A percentile compares a stretch with the other conserved stretches of the same genome.
Evolutionary conservation across 2,329 filamentous ascomycete genomes (phyloP).

Genomic region (Sclerotinia trifoliorum): DNA sequence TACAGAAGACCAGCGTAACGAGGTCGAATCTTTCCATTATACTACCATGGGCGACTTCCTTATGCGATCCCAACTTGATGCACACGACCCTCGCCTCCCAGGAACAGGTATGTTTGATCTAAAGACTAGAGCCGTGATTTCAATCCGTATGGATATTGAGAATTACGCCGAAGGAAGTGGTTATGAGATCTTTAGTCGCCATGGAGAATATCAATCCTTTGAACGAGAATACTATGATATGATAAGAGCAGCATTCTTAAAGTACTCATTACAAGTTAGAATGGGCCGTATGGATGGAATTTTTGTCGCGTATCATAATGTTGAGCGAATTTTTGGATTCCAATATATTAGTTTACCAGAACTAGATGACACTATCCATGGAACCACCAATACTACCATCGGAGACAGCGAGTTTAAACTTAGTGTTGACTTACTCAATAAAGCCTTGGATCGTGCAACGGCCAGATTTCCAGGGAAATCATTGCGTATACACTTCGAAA

Average conservation of each 20-base stretch:
- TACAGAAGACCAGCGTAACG: conserved; percentile 67
- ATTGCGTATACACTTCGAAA: conserved; percentile 79
- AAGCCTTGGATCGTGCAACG: conserved; percentile 73
- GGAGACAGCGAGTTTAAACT: conserved; percentile 85
- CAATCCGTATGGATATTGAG: conserved; percentile 81
- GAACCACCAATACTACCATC: conserved; percentile 61
- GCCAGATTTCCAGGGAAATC: conserved; percentile 72
- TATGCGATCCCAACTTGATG: conserved; percentile 93
- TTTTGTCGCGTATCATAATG: conserved; percentile 95
- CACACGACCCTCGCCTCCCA: conserved; percentile 79
- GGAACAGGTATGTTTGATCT: conserved; percentile 94
- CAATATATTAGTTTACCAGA: conserved; percentile 86
- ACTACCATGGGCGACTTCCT: conserved; percentile 83
- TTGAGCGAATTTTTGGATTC: conserved; percentile 92
- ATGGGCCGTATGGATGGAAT: conserved; percentile 99
- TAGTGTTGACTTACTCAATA: conserved; percentile 76
- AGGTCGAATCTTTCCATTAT: conserved; percentile 82
- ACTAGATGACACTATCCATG: conserved; percentile 90
- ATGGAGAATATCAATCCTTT: conserved; percentile 84
- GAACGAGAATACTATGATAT: conserved; percentile 97
- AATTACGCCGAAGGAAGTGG: conserved; percentile 73
- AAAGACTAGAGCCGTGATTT: conserved; percentile 89
- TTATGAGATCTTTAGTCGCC: conserved; percentile 78
- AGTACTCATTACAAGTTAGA: conserved; percentile 93
- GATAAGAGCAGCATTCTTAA: conserved; percentile 90